Base-by-base conservation (phyloP, 768 basidiomycete species). In the Gloeostereum incarnatum region DNA sequence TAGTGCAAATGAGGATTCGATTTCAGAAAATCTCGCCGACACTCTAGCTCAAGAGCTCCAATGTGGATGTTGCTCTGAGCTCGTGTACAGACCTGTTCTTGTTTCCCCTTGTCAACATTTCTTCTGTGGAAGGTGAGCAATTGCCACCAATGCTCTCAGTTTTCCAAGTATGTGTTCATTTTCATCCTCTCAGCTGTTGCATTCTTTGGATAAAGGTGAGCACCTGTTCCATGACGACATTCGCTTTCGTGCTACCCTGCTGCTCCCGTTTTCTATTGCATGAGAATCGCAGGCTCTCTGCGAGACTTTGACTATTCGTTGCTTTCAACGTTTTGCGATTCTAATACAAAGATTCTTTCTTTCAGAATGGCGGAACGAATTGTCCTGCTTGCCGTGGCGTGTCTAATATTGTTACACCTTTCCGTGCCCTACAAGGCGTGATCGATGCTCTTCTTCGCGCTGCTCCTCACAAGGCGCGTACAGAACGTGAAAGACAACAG, bases 21-120 rank as follows among this genome's bases (percentile, higher is more conserved):
- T 4, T 10, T 18, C 18, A 29, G 29, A 24, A 1, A 27, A 41
- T 32, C 65, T 86, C 40, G 69, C 69, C 17, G 75, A 81, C 29
- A 73, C 81, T 47, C 59, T 88, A 38, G 73, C 69, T 19, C 68
- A 82, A 51, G 86, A 89, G 53, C 68, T 90, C 27, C 80, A 86
- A 46, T 91, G 88, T 48, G 88, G 84, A 16, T 90, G 88, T 54
- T 91, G 88, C 57, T 72, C 84, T 13, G 87, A 76, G 41, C 66
- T 91, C 30, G 78, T 84, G 42, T 88, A 91, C 58, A 68, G 74
- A 43, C 88, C 88, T 2, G 87, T 91, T 11, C 63, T 88, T 20
- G 83, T 91, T 36, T 68, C 72, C 24, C 88, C 88, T 21, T 91
- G 88, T 55, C 84, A 89, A 49, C 88, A 91, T 66, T 88, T 84